Conservation (phyloP, 768 basidiomycete genomes). For the Xanthoconium stramineum region DNA sequence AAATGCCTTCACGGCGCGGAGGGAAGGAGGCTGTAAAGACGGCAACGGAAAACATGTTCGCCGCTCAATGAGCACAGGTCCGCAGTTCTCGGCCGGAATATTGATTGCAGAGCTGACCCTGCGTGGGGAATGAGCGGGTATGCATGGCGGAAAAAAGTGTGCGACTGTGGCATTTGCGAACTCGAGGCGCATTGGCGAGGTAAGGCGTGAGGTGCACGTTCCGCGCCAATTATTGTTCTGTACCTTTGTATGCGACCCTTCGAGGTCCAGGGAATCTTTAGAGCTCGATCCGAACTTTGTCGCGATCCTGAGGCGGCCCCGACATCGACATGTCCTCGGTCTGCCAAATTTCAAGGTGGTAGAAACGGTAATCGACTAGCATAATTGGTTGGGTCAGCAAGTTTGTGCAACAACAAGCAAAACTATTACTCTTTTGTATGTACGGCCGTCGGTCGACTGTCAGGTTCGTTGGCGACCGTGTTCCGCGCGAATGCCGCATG, state of each 20-base stretch:
- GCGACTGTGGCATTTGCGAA: too few relatives aligned
- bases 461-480: slow-evolving; percentile 8
- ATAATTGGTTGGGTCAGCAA: background rate
- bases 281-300: background rate
- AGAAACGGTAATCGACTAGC: slow-evolving; percentile 1
- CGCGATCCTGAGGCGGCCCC: background rate
- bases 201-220: too few relatives aligned
- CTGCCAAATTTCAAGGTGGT: background rate
- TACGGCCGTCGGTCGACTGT: slow-evolving; percentile 5
- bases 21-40: slow-evolving; percentile 16
- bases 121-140: background rate
- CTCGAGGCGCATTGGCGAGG: too few relatives aligned
- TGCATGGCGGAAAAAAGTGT: too few relatives aligned
- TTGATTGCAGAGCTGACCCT: background rate
- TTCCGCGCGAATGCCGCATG: slow-evolving; percentile 25
- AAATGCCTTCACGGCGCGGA: slow-evolving; percentile 16
- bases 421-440: slow-evolving; percentile 7
- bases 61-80: slow-evolving; percentile 23
- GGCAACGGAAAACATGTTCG: slow-evolving; percentile 11
- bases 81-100: slow-evolving; percentile 23
- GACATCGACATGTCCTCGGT: slow-evolving; percentile 4
- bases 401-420: slow-evolving; percentile 1
- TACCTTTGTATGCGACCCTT: too few relatives aligned
- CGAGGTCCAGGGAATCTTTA: too few relatives aligned
- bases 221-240: too few relatives aligned